Evolutionary conservation across 1,139 yeast species (phyloP).

Genomic region (Debaryomyces sp.): DNA sequence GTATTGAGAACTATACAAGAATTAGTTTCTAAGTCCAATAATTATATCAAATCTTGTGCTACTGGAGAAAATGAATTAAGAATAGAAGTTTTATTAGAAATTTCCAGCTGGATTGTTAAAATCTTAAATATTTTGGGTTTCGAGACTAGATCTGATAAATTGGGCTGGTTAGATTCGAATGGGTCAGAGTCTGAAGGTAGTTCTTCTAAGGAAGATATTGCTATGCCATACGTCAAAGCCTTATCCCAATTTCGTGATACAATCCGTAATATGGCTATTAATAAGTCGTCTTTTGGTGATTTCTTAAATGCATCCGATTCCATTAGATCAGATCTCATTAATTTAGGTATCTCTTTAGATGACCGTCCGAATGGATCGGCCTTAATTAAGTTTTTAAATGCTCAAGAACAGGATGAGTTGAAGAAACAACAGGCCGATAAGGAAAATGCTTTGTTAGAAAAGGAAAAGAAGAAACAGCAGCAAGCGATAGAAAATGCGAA

Average conservation of each 20-base stretch:
- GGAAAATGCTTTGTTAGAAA: conserved; percentile 46
- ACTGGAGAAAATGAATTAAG: conserved; percentile 51
- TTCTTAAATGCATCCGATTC: conserved; percentile 54
- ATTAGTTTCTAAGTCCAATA: conserved; percentile 69
- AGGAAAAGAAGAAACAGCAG: conserved; percentile 42
- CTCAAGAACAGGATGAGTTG: conserved; percentile 68
- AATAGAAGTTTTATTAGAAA: conserved; percentile 66
- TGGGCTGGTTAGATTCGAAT: conserved; percentile 72
- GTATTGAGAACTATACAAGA: conserved; percentile 70
- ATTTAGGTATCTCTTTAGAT: conserved; percentile 81
- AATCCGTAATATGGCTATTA: conserved; percentile 74
- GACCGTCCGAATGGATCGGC: conserved; percentile 85
- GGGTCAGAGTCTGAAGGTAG: conserved; percentile 15
- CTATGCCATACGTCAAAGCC: conserved; percentile 78
- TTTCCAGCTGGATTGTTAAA: conserved; percentile 70
- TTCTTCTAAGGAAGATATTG: conserved; percentile 62
- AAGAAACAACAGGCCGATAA: conserved; percentile 64
- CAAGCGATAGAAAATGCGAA: conserved; percentile 49
- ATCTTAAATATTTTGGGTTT: conserved; percentile 78
- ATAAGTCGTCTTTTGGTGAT: conserved; percentile 55
- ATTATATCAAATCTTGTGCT: conserved; percentile 59
- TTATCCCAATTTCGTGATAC: conserved; percentile 80
- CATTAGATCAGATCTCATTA: conserved; percentile 58
- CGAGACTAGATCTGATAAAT: conserved; percentile 61
- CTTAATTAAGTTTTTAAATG: conserved; percentile 75